phyloP scores from a whole-genome alignment of 129 eudicot species.

The Helianthus annuus region HanXRQr2.0-SUNRISE NC_035436.2:50168755-50169254 shows the following conservation, averaged over 20 bases:
- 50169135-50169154: constrained; percentile 39
- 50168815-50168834: constrained; percentile 7
- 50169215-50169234: constrained; percentile 58
- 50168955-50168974: too few relatives aligned
- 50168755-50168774: too few relatives aligned
- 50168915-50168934: neutral
- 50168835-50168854: neutral
- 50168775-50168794: too few relatives aligned
- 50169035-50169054: too few relatives aligned
- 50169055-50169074: too few relatives aligned
- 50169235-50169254: neutral
- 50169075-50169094: constrained; percentile 29
- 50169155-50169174: constrained; percentile 40
- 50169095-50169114: constrained; percentile 47
- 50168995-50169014: too few relatives aligned
- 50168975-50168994: too few relatives aligned
- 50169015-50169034: too few relatives aligned
- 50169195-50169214: constrained; percentile 39
- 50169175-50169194: constrained; percentile 26
- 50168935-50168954: neutral
- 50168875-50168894: neutral
- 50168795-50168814: neutral
- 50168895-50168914: constrained; percentile 6
- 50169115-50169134: constrained; percentile 52
- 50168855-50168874: neutral